Evolutionary conservation across 2,329 filamentous ascomycete species (phyloP).

Genomic region (Ramularia endophylla): DNA sequence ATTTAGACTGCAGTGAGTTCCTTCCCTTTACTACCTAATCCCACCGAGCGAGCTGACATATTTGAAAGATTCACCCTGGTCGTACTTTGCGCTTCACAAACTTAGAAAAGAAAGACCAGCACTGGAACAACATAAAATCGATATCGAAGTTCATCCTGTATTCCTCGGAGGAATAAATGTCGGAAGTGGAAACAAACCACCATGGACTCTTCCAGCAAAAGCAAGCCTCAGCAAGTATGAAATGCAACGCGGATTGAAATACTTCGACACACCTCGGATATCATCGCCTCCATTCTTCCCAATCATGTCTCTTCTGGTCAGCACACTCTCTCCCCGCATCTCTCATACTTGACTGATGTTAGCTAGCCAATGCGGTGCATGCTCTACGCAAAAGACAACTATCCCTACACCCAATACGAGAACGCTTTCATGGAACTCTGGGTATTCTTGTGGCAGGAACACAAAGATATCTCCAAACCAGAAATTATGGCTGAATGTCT

Average conservation of each 20-base stretch:
- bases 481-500: constrained; percentile 46
- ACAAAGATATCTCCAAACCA: constrained; percentile 55
- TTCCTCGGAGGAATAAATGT: constrained; percentile 52
- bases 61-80: constrained; percentile 6
- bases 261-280: constrained; percentile 38
- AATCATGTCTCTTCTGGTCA: constrained; percentile 45
- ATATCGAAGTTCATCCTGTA: constrained; percentile 54
- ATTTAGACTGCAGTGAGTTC: constrained; percentile 58
- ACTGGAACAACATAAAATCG: constrained; percentile 10
- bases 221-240: constrained; percentile 52
- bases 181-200: constrained; percentile 58
- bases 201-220: constrained; percentile 66
- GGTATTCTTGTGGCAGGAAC: constrained; percentile 56
- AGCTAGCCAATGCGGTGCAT: constrained; percentile 35
- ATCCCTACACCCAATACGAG: constrained; percentile 47
- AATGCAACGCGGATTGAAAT: constrained; percentile 42
- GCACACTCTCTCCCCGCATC: too few species aligned
- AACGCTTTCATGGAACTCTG: constrained; percentile 52
- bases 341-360: constrained; percentile 1
- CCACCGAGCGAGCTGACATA: background rate
- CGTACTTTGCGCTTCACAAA: constrained; percentile 12
- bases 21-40: background rate
- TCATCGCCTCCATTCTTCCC: constrained; percentile 48
- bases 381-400: constrained; percentile 58
- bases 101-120: constrained; percentile 12